Evolutionary conservation across 2,329 filamentous ascomycete genomes (phyloP), one percentile per base, ranked within the genome.

Genomic region (Cladophialophora chaetospira): DNA sequence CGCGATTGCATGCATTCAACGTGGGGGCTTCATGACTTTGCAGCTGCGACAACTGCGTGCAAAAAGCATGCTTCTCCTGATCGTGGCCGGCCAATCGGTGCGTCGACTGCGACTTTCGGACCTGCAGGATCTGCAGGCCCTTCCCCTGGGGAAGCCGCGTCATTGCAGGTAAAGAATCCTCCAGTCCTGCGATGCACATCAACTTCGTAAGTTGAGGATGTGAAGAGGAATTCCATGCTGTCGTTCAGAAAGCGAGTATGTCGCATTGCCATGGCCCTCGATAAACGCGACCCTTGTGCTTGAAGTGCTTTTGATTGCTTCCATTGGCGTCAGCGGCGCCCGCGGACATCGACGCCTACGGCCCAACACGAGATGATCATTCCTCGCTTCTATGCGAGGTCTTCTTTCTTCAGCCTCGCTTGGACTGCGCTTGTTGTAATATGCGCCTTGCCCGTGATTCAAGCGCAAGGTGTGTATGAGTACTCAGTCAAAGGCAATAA

Each of bases 401-500:
- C n/a, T n/a, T n/a, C n/a, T n/a, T n/a, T 42, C 53, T 46, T 17
- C 36, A 38, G 26, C 28, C 35, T n/a, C 33, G 5, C 40, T 46
- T 11, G 26, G 25, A 11, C 31, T 51, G 17, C 11, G 21, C 31
- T 48, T 23, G 28, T 46, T 19, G 40, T 38, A 40, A 25, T 28
- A 42, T 57, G 31, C 38, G 28, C 36, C 25, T 36, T 56, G 3
- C 52, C 42, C 2, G 23, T 23, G 19, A 48, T 33, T 11, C 25
- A 51, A 33, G 48, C 36, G 4, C 59, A 62, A 38, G 59, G 59
- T 28, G 36, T 31, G n/a, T n/a, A n/a, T n/a, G n/a, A n/a, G 56
- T 53, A 9, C 54, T 56, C n/a, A n/a, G 10, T 44, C 35, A 9
- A 29, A 29, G 11, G 58, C 58, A 61, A 61, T 46, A 17, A 33